Base-by-base conservation (phyloP, 495 filamentous ascomycete species). In the Durotheca rogersii region DNA sequence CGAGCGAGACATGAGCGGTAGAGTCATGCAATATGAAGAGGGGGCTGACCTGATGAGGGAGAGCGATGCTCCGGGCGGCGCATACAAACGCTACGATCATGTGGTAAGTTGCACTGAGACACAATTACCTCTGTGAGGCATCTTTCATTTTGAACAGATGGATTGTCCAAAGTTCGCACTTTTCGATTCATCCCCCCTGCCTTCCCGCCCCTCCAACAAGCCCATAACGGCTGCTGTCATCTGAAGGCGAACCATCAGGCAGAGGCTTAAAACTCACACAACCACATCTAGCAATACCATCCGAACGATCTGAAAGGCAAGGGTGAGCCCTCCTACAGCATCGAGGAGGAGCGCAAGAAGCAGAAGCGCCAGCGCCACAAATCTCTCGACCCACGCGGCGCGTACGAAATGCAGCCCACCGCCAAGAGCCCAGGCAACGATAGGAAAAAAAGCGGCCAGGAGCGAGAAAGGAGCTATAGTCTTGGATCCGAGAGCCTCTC, bases 11-110 rank as follows among this genome's bases (percentile, higher is more conserved):
- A 58, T 73, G 4, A 76, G 79, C 18, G 91, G 91, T 0, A 75
- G 81, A 23, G 71, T 75, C 0, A 87, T 95, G 69, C 47, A 83
- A 0, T 98, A 98, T 59, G 73, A 90, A 57, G 93, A 98, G 62
- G 93, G 91, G 2, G 74, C 82, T 0, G 87, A 96, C 50, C 72
- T 95, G 70, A 89, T 88, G 84, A 76, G 82, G 12, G 90, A 94
- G 48, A 47, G 56, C 0, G 75, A 78, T 41, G 80, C 78, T 1
- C 64, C 65, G 0, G 84, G 82, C 12, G 83, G 80, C 1, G 61
- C 77, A 0, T 89, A 89, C 54, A 85, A 77, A 62, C 68, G 84
- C 36, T 93, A 82, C 76, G 74, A 78, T 7, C 78, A 78, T 29
- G 60, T 86, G 18, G 87, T 91, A 76, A 59, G 84, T 76, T n/a